Conservation (phyloP, 306 rosid species). For the Fagus crenata region DNA sequence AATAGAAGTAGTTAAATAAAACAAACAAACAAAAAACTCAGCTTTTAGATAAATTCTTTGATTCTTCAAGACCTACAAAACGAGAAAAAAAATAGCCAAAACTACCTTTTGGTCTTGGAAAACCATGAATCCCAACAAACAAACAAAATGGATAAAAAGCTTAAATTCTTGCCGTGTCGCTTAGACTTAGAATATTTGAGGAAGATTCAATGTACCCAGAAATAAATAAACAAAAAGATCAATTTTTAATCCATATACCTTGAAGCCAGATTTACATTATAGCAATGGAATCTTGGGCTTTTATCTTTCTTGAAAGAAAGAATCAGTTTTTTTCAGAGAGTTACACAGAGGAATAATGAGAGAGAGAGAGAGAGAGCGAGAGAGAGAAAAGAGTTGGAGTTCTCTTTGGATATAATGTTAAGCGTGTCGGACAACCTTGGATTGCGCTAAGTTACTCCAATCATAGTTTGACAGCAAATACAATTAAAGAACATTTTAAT, state of each 20-base stretch:
- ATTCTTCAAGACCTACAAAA: slow-evolving; percentile 15
- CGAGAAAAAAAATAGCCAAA: slow-evolving; percentile 16
- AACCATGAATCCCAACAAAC: slow-evolving; percentile 33
- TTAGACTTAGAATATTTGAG: slow-evolving; percentile 28
- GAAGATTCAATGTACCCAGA: slow-evolving; percentile 34
- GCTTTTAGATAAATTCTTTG: not conserved
- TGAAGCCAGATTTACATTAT: slow-evolving; percentile 4
- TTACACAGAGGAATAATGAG: not conserved
- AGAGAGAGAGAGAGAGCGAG: not conserved
- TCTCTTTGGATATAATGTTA: not conserved
- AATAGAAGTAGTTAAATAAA: not conserved
- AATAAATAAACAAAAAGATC: not conserved
- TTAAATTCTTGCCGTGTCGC: slow-evolving; percentile 29
- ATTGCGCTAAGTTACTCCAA: slow-evolving; percentile 31
- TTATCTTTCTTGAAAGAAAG: not conserved
- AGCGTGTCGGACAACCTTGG: slow-evolving; percentile 14
- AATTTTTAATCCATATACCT: slow-evolving; percentile 4
- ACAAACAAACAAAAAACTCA: not conserved
- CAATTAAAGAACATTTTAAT: not conserved
- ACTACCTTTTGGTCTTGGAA: not conserved
- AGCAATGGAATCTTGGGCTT: slow-evolving; percentile 19
- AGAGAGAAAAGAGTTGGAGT: slow-evolving; percentile 34
- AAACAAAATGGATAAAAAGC: not conserved
- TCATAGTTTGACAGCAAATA: slow-evolving; percentile 15
- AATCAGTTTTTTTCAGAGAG: not conserved